Percentiles rank a stretch among this genome's conserved stretches.
Evolutionary conservation across 2,329 filamentous ascomycete species (phyloP).

Genomic region (Phaeosphaeria sp.): DNA sequence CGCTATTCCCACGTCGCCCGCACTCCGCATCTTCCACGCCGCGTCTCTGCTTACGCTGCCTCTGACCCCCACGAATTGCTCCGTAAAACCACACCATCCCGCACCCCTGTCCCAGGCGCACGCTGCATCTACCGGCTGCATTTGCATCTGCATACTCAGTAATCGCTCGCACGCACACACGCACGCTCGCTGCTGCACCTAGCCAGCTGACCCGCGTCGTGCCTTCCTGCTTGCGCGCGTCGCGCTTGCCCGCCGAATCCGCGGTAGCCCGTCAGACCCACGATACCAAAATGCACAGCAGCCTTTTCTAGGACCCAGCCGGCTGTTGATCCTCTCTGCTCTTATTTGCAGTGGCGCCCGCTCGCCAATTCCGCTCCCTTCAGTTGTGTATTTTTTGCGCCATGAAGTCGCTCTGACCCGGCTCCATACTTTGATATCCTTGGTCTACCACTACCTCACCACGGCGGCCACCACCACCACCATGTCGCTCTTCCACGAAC

Average conservation of each 20-base stretch:
- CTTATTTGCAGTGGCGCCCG: conserved; percentile 36
- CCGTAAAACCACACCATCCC: conserved; percentile 26
- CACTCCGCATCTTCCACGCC: conserved; percentile 2
- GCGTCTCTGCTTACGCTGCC: neutral
- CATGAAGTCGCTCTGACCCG: conserved; percentile 37
- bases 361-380: conserved; percentile 26
- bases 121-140: conserved; percentile 20
- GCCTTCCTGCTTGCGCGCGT: conserved; percentile 27
- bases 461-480: conserved; percentile 18
- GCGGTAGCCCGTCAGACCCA: conserved; percentile 34
- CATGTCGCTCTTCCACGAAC: conserved; percentile 40
- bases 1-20: neutral
- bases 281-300: conserved; percentile 43
- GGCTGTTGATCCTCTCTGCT: conserved; percentile 36
- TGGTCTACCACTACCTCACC: conserved; percentile 21
- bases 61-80: conserved; percentile 28
- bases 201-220: conserved; percentile 34
- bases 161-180: conserved; percentile 11
- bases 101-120: conserved; percentile 3
- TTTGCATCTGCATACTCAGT: neutral
- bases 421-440: conserved; percentile 12
- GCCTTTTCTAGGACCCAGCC: conserved; percentile 30
- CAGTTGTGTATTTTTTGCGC: conserved; percentile 15
- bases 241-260: conserved; percentile 37
- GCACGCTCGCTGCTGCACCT: neutral